These are phyloP conservation scores for Curvularia hawaiiensis DNA, from an alignment of 2,329 filamentous ascomycete species.

Conservation along the genomic window DNA sequence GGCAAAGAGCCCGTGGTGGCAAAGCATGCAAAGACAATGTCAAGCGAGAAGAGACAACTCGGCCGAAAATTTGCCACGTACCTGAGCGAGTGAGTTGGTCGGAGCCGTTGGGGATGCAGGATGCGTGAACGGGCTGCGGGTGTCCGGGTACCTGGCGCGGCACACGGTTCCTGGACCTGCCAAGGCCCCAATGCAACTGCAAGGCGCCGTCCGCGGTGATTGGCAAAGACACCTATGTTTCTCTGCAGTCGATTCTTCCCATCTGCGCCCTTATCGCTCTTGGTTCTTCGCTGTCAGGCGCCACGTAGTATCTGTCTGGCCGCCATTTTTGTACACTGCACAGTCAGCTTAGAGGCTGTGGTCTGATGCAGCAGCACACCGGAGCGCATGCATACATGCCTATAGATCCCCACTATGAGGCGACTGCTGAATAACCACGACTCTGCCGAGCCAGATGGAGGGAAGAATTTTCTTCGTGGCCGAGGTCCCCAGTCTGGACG, in stretches of 20 bases:
- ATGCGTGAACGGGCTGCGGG: conserved; percentile 2
- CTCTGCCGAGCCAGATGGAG: conserved; percentile 6
- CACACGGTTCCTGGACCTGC: neutral
- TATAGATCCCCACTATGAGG: conserved; percentile 1
- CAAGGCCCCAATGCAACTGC: conserved; percentile 2
- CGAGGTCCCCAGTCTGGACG: conserved; percentile 1
- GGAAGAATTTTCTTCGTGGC: conserved; percentile 8
- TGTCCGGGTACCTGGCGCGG: conserved; percentile 7
- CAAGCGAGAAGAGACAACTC: neutral
- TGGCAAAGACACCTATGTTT: neutral
- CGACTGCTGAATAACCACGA: conserved; percentile 1
- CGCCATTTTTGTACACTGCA: neutral
- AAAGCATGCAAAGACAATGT: neutral
- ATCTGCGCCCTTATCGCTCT: neutral
- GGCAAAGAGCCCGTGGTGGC: neutral
- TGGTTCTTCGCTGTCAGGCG: neutral
- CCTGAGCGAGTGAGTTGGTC: neutral
- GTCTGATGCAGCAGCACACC: neutral
- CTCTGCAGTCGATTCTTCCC: neutral
- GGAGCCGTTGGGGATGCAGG: conserved; percentile 4
- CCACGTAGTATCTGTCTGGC: neutral
- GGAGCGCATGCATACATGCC: neutral
- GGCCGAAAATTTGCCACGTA: conserved; percentile 4
- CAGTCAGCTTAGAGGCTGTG: neutral
- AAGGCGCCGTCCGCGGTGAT: neutral